Evolutionary conservation across 352 stramenopile species (phyloP).

Genomic region (Phytophthora sp.): DNA sequence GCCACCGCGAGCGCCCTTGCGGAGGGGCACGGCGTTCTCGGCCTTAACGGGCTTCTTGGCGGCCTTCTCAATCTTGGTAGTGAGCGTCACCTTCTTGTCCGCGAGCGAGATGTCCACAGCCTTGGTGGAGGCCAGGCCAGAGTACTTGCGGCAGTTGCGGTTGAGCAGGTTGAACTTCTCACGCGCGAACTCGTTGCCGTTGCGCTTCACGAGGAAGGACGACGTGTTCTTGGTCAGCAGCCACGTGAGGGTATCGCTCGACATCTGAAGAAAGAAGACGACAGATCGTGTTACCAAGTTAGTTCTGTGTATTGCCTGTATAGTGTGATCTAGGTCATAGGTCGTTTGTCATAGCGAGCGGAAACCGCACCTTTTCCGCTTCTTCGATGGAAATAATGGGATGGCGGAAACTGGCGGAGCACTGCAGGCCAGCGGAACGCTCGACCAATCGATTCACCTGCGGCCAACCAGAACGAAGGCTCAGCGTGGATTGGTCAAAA

Average conservation of each 20-base stretch:
- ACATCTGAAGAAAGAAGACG: constrained; percentile 64
- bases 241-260: constrained; percentile 96
- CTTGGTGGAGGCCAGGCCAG: constrained; percentile 94
- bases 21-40: constrained; percentile 76
- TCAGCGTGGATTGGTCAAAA: constrained; percentile 5
- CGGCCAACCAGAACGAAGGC: constrained; percentile 7
- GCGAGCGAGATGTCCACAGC: constrained; percentile 89
- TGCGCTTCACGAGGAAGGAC: constrained; percentile 96
- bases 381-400: constrained; percentile 90
- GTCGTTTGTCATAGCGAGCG: too few relatives aligned
- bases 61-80: constrained; percentile 84
- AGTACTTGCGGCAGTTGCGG: constrained; percentile 97
- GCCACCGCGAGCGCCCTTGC: constrained; percentile 83
- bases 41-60: constrained; percentile 74
- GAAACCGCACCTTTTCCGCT: constrained; percentile 74
- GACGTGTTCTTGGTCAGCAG: constrained; percentile 96
- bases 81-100: constrained; percentile 89
- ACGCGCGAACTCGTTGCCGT: constrained; percentile 89
- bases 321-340: neutral
- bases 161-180: constrained; percentile 97
- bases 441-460: constrained; percentile 78
- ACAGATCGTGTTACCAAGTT: constrained; percentile 18
- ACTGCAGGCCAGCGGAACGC: constrained; percentile 39
- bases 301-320: constrained; percentile 14
- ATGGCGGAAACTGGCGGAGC: constrained; percentile 37